Evolutionary conservation across 164 flowering plant genomes (phyloP).

Genomic region (Vitis cinerea): DNA sequence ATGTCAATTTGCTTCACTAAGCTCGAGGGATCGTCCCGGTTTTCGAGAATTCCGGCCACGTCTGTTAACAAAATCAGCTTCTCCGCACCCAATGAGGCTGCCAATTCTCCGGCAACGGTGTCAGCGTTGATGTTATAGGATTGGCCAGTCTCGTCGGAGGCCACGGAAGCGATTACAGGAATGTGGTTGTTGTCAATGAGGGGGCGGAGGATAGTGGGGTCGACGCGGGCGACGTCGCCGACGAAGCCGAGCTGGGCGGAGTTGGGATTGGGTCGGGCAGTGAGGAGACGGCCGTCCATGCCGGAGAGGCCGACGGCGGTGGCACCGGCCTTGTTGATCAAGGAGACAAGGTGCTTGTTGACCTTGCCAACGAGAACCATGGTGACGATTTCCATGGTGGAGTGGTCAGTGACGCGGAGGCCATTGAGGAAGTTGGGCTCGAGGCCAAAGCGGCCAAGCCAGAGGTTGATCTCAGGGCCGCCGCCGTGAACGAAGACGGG

Average conservation of each 20-base stretch:
- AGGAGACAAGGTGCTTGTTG: conserved; percentile 72
- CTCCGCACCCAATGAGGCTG: conserved; percentile 91
- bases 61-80: conserved; percentile 88
- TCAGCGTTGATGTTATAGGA: conserved; percentile 89
- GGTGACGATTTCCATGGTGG: conserved; percentile 87
- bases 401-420: conserved; percentile 80
- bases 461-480: conserved; percentile 81
- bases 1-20: conserved; percentile 83
- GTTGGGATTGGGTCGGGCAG: conserved; percentile 66
- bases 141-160: conserved; percentile 77
- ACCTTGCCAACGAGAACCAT: conserved; percentile 92
- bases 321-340: conserved; percentile 83
- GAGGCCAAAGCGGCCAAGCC: conserved; percentile 53
- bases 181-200: conserved; percentile 53
- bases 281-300: conserved; percentile 74
- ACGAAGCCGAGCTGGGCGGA: conserved; percentile 76
- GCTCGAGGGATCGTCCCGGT: conserved; percentile 58
- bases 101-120: conserved; percentile 89
- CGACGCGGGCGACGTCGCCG: conserved; percentile 80
- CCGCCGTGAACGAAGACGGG: conserved; percentile 93
- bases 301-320: conserved; percentile 88
- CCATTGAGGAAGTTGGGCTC: conserved; percentile 71
- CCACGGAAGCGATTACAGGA: conserved; percentile 91
- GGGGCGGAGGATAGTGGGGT: conserved; percentile 55
- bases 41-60: conserved; percentile 72